Evolutionary conservation across 495 filamentous ascomycete species (phyloP).

Genomic region (Aspergillus hancockii): DNA sequence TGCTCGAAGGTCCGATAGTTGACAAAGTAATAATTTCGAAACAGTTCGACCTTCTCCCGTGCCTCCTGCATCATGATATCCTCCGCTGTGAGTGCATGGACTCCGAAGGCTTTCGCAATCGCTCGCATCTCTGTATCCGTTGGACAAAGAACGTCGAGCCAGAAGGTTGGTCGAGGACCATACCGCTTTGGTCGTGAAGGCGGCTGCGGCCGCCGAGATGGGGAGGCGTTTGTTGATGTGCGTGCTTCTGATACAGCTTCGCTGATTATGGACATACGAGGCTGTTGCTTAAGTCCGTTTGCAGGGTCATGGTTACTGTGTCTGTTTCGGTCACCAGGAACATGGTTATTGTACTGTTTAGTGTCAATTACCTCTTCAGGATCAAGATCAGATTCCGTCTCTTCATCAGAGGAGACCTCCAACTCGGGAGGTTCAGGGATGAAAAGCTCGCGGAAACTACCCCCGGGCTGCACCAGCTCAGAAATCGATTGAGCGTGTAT

Average conservation of each 20-base stretch:
- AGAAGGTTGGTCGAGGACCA: constrained; percentile 90
- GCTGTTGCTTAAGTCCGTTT: constrained; percentile 13
- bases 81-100: constrained; percentile 91
- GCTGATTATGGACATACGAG: constrained; percentile 32
- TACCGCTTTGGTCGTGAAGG: constrained; percentile 62
- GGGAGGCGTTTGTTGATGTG: constrained; percentile 20
- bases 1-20: constrained; percentile 98
- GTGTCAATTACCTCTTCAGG: constrained; percentile 21
- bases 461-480: constrained; percentile 81
- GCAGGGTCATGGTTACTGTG: constrained; percentile 9
- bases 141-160: constrained; percentile 89
- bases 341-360: constrained; percentile 7
- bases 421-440: constrained; percentile 68
- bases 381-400: constrained; percentile 56
- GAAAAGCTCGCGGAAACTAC: constrained; percentile 83
- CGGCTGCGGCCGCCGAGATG: constrained; percentile 26
- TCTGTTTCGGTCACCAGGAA: constrained; percentile 11
- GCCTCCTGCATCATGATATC: constrained; percentile 97
- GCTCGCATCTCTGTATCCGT: constrained; percentile 92
- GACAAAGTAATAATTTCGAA: constrained; percentile 96
- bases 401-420: constrained; percentile 63
- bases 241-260: constrained; percentile 35
- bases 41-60: constrained; percentile 96
- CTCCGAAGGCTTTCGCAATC: constrained; percentile 87
- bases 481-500: constrained; percentile 95